Base-by-base conservation (phyloP, 2,329 filamentous ascomycete genomes). In the Epichloe elymi region DNA sequence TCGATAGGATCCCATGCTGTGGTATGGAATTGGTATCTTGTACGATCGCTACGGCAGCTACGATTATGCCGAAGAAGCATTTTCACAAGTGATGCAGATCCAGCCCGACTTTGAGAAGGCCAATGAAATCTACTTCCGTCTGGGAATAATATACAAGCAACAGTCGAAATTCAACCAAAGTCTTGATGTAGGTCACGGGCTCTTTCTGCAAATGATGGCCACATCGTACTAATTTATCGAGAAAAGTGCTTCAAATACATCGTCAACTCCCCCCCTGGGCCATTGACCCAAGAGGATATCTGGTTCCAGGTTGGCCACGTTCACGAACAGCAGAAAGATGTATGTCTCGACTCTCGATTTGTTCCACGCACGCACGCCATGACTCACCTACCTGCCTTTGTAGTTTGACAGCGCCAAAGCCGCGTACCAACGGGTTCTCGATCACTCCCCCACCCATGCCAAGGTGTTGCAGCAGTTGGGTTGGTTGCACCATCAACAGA, bases 231-330 rank as follows among this genome's bases (percentile, higher is more conserved):
- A 39, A 47, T 10, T 4, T 3, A 30, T 30, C 26, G 36, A 41
- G 12, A n/a, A 37, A 11, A 96, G 88, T 97, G 93, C 74, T 98
- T 98, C 74, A 93, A 93, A 69, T 97, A 95, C 65, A 98, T 98
- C 59, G 90, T 97, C 56, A 85, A 80, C 58, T 90, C 95, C 49
- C 91, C 93, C 93, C 93, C 93, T 3, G 83, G 88, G 4, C 93
- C 93, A 2, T 69, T 98, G 60, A 96, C 90, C 0, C 90, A 97
- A 66, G 91, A 97, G 67, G 93, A 98, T 61, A 98, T 98, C 54
- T 97, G 91, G 91, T 98, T 98, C 73, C 93, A 98, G 68, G 97
- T 98, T 63, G 93, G 93, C 26, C 93, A 98, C 67, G 93, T 98
- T 47, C 90, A 98, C 62, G 93, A 98, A 65, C 93, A 97, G 63